phyloP scores from a whole-genome alignment of 768 basidiomycete genomes.

The Suillus plorans region DNA sequence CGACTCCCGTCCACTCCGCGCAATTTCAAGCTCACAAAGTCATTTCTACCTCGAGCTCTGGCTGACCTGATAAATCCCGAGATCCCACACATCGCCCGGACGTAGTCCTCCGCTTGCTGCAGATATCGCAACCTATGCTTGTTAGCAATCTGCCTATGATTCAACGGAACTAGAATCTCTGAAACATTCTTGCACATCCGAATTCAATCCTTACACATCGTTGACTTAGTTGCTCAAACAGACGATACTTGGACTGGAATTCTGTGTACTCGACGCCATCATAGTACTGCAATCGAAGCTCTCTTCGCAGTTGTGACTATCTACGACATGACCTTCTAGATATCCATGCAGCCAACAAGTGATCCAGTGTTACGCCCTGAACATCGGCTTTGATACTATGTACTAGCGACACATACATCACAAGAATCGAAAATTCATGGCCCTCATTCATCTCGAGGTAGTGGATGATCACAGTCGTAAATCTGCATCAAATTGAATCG shows the following conservation, averaged over 20 bases:
- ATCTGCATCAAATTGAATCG: too few relatives aligned
- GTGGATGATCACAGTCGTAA: neutral
- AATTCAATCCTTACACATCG: conserved; percentile 2
- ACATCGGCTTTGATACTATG: too few relatives aligned
- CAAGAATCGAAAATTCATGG: neutral
- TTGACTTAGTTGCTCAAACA: too few relatives aligned
- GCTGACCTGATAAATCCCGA: neutral
- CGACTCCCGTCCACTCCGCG: neutral
- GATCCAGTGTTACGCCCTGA: too few relatives aligned
- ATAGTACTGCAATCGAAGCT: too few relatives aligned
- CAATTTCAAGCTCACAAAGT: too few relatives aligned
- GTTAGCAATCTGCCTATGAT: conserved; percentile 5
- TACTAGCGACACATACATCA: neutral
- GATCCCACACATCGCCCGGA: neutral
- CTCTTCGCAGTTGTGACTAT: too few relatives aligned
- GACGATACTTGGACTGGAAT: too few relatives aligned
- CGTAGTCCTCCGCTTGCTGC: conserved; percentile 1
- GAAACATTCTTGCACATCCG: conserved; percentile 10
- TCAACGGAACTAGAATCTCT: neutral
- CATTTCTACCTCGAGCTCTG: neutral
- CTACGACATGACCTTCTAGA: too few relatives aligned
- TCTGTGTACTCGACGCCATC: too few relatives aligned
- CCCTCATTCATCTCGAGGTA: neutral
- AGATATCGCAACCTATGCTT: neutral
- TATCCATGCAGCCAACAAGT: too few relatives aligned